Evolutionary conservation across 1,284 basidiomycete species (phyloP).

Genomic region (Kwoniella shivajii): DNA sequence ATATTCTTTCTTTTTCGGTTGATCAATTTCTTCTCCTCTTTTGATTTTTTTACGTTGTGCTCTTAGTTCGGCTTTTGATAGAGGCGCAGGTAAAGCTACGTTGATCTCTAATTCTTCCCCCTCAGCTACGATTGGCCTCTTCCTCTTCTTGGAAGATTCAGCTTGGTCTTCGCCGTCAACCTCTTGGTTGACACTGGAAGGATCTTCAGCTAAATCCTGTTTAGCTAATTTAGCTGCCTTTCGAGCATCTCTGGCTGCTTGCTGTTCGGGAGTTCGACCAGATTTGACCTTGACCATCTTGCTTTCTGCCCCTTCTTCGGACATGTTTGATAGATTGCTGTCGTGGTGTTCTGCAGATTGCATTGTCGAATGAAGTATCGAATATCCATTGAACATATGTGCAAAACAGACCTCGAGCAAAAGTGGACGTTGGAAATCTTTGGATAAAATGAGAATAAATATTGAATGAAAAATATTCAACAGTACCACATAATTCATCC

Average conservation of each 20-base stretch:
- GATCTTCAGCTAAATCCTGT: slow-evolving; percentile 8
- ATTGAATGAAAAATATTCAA: slow-evolving; percentile 7
- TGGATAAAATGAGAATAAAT: slow-evolving; percentile 25
- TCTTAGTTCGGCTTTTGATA: slow-evolving; percentile 53
- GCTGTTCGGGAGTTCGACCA: slow-evolving; percentile 44
- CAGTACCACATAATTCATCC: neutral
- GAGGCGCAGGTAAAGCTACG: slow-evolving; percentile 45
- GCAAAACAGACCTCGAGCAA: neutral
- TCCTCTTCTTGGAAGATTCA: slow-evolving; percentile 30
- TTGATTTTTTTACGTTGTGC: slow-evolving; percentile 50
- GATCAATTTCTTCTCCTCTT: slow-evolving; percentile 16
- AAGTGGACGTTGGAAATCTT: slow-evolving; percentile 20
- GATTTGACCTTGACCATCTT: slow-evolving; percentile 22
- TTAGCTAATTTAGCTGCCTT: slow-evolving; percentile 43
- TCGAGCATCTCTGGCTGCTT: slow-evolving; percentile 45
- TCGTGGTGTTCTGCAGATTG: slow-evolving; percentile 16
- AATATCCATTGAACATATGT: neutral
- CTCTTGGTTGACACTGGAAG: neutral
- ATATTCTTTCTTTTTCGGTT: slow-evolving; percentile 19
- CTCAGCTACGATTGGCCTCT: slow-evolving; percentile 25
- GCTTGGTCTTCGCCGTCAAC: slow-evolving; percentile 9
- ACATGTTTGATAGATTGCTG: slow-evolving; percentile 1
- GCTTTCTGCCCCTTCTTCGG: slow-evolving; percentile 1
- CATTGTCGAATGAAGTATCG: neutral
- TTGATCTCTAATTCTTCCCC: slow-evolving; percentile 52